A percentile compares a stretch with the other conserved stretches of the same genome.
Evolutionary conservation across 495 filamentous ascomycete genomes (phyloP).

Genomic region (Tuber brumale): DNA sequence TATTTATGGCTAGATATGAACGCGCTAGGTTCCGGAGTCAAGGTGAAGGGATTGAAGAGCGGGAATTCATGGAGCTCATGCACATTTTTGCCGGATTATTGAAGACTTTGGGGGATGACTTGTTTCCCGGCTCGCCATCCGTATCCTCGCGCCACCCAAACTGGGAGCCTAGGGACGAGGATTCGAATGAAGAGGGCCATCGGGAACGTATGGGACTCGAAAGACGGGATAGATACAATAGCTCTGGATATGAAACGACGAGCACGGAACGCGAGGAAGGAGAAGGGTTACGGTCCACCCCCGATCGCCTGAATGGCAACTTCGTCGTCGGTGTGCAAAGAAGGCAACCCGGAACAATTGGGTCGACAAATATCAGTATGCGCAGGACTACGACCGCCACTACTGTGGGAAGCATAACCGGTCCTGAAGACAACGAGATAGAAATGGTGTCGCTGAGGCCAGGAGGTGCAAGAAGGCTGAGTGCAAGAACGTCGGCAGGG

Average conservation of each 20-base stretch:
- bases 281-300: slow-evolving; percentile 13
- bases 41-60: slow-evolving; percentile 51
- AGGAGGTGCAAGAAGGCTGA: slow-evolving; percentile 11
- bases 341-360: slow-evolving; percentile 12
- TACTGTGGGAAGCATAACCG: slow-evolving; percentile 12
- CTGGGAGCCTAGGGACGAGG: slow-evolving; percentile 6
- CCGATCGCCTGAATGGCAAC: slow-evolving; percentile 1
- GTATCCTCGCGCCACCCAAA: not conserved
- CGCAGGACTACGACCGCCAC: slow-evolving; percentile 9
- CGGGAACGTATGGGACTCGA: slow-evolving; percentile 16
- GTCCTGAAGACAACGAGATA: slow-evolving; percentile 7
- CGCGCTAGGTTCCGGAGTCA: slow-evolving; percentile 59
- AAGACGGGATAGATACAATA: slow-evolving; percentile 25
- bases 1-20: slow-evolving; percentile 75
- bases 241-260: slow-evolving; percentile 31
- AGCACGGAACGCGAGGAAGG: slow-evolving; percentile 29
- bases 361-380: slow-evolving; percentile 16
- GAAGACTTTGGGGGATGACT: slow-evolving; percentile 55
- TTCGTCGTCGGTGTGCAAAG: not conserved
- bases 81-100: slow-evolving; percentile 76
- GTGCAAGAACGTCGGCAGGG: slow-evolving; percentile 27
- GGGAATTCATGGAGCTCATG: slow-evolving; percentile 76
- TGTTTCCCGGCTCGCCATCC: slow-evolving; percentile 39
- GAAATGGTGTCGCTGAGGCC: slow-evolving; percentile 27
- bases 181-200: slow-evolving; percentile 6